Conservation (phyloP, 176 grass and related monocot species). For the Oryza glumipatula region DNA sequence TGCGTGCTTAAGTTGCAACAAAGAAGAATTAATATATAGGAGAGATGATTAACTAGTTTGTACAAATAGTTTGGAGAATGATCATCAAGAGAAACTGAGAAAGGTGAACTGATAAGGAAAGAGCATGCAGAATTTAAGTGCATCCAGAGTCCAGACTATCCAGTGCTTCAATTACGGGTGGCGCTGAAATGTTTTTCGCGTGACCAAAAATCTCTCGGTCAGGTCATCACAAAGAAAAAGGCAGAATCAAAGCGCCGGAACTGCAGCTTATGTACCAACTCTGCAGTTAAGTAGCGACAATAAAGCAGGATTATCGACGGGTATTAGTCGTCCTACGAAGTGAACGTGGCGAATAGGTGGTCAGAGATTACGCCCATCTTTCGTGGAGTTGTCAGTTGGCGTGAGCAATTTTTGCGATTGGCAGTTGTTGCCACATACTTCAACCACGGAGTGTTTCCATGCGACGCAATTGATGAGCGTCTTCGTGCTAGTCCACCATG, state of each 20-base stretch:
- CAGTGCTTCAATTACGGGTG: constrained; percentile 6
- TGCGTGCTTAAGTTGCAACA: background rate
- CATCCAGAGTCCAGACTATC: background rate
- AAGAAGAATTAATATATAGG: background rate
- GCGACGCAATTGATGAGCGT: too few species aligned
- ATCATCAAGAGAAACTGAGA: background rate
- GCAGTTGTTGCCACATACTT: background rate
- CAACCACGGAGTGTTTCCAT: too few species aligned
- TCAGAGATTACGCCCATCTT: background rate
- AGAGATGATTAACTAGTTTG: background rate
- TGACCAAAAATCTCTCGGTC: constrained; percentile 15
- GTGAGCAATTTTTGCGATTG: background rate
- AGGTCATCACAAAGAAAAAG: constrained; percentile 30
- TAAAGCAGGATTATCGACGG: background rate
- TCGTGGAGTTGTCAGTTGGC: background rate
- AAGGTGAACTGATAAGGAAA: background rate
- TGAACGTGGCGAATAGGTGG: background rate
- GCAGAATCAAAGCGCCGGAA: background rate
- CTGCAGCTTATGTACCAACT: background rate
- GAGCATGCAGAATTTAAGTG: background rate
- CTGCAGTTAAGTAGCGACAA: background rate
- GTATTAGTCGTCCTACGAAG: background rate
- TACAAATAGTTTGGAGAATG: background rate
- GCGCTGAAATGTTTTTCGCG: constrained; percentile 19
- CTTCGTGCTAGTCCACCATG: too few species aligned